phyloP scores from a whole-genome alignment of 2,329 filamentous ascomycete species.

The Fonsecaea multimorphosa region DNA sequence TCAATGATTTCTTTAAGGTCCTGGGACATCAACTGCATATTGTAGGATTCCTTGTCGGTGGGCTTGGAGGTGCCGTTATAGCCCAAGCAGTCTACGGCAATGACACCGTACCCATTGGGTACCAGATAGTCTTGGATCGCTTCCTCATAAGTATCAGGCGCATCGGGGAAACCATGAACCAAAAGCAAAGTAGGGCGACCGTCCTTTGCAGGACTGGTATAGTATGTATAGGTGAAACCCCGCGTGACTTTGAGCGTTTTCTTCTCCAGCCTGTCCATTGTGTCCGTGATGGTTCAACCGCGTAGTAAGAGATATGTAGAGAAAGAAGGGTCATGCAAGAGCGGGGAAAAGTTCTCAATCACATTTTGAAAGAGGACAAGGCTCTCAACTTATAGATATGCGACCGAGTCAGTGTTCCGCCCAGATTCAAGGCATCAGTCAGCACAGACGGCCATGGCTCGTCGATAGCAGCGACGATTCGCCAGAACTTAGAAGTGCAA shows the following conservation, averaged over 20 bases:
- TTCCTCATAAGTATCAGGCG: conserved; percentile 51
- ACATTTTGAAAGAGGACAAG: background rate
- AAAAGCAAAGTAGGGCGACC: conserved; percentile 47
- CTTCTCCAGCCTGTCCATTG: conserved; percentile 26
- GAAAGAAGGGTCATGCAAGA: background rate
- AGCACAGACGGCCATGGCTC: background rate
- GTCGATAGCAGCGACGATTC: background rate
- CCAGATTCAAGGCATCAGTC: background rate
- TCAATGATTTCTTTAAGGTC: conserved; percentile 53
- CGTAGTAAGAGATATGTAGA: background rate
- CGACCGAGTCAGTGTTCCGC: background rate
- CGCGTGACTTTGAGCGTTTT: conserved; percentile 28
- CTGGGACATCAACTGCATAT: conserved; percentile 44
- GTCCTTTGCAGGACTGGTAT: conserved; percentile 40
- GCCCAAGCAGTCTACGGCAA: conserved; percentile 50
- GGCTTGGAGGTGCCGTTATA: conserved; percentile 52
- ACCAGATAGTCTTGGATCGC: conserved; percentile 50
- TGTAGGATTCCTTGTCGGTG: conserved; percentile 47
- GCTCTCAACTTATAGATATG: conserved; percentile 4
- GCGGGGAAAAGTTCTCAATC: background rate
- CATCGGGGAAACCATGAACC: conserved; percentile 59
- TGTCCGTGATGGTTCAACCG: background rate
- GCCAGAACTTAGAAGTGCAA: background rate
- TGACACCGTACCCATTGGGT: conserved; percentile 48
- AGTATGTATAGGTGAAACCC: conserved; percentile 50